Conservation (phyloP, 75 land plant genomes). For the Azolla pinnata region DNA sequence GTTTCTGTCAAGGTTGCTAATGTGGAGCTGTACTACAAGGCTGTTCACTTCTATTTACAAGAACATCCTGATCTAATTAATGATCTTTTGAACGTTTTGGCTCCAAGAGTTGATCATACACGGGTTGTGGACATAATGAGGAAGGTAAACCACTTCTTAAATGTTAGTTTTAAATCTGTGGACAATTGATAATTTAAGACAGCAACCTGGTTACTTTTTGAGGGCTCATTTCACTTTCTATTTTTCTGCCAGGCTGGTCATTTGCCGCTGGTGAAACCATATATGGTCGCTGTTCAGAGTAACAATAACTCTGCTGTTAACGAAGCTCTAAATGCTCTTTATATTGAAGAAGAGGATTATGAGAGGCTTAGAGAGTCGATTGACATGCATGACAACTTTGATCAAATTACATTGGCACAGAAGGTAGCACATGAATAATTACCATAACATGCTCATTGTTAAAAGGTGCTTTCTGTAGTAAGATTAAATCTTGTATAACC, state of each 20-base stretch:
- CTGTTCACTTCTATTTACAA: conserved; percentile 89
- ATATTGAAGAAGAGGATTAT: conserved; percentile 94
- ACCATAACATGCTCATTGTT: background rate
- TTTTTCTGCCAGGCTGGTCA: conserved; percentile 51
- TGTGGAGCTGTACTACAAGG: conserved; percentile 95
- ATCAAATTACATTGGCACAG: conserved; percentile 94
- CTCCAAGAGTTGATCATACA: conserved; percentile 83
- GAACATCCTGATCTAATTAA: conserved; percentile 94
- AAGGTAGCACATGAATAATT: no score
- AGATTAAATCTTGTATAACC: no score
- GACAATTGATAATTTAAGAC: no score
- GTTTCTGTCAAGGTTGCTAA: conserved; percentile 93
- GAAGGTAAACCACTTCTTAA: conserved; percentile 43
- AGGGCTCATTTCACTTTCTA: no score
- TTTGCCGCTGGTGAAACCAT: conserved; percentile 82
- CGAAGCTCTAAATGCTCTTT: conserved; percentile 88
- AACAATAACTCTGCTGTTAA: conserved; percentile 87
- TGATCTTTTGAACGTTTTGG: conserved; percentile 84
- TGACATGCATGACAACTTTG: conserved; percentile 96
- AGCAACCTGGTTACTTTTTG: no score
- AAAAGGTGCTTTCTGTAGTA: background rate
- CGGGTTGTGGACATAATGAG: conserved; percentile 96
- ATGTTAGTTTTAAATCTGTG: conserved; percentile 8
- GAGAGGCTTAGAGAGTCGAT: conserved; percentile 90
- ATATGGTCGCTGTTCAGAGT: conserved; percentile 96